Evolutionary conservation across 2,329 filamentous ascomycete genomes (phyloP).

Genomic region (Sclerotinia sclerotiorum): DNA sequence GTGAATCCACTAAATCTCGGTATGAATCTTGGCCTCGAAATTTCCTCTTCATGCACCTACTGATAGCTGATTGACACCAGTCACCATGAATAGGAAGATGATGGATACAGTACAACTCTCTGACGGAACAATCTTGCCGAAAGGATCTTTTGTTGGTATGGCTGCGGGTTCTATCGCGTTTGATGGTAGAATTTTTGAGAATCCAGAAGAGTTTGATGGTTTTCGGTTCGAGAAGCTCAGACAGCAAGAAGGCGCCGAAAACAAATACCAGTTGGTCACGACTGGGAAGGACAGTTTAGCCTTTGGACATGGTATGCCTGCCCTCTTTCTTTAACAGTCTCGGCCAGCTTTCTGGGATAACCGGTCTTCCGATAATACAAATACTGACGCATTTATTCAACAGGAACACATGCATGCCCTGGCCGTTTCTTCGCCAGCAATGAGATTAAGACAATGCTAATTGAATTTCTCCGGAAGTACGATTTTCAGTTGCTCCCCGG

Average conservation of each 20-base stretch:
- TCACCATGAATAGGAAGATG: constrained; percentile 28
- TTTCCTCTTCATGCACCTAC: not conserved
- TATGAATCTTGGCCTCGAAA: constrained; percentile 23
- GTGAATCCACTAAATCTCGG: constrained; percentile 41
- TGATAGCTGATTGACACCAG: constrained; percentile 15
- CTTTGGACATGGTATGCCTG: constrained; percentile 42
- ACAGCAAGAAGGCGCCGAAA: constrained; percentile 17
- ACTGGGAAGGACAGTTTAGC: constrained; percentile 37
- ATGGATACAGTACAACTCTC: constrained; percentile 36
- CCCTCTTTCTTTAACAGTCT: too few species aligned
- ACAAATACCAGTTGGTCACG: constrained; percentile 38
- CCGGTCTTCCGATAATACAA: too few species aligned
- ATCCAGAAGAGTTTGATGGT: constrained; percentile 22
- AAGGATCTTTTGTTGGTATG: constrained; percentile 35
- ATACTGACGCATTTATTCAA: too few species aligned
- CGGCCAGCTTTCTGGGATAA: too few species aligned
- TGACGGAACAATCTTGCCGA: constrained; percentile 40
- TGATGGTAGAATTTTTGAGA: constrained; percentile 11
- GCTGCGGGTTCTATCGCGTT: constrained; percentile 15
- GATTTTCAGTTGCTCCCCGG: constrained; percentile 26
- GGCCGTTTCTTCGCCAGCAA: constrained; percentile 44
- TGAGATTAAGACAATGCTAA: constrained; percentile 41
- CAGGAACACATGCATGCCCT: constrained; percentile 44
- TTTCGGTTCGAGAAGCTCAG: constrained; percentile 28
- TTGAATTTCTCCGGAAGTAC: constrained; percentile 39